A percentile compares a stretch with the other conserved stretches of the same genome.
These are phyloP conservation scores for Phylloporus sp. DNA, from an alignment of 768 basidiomycete genomes.

Conservation along the genomic window DNA sequence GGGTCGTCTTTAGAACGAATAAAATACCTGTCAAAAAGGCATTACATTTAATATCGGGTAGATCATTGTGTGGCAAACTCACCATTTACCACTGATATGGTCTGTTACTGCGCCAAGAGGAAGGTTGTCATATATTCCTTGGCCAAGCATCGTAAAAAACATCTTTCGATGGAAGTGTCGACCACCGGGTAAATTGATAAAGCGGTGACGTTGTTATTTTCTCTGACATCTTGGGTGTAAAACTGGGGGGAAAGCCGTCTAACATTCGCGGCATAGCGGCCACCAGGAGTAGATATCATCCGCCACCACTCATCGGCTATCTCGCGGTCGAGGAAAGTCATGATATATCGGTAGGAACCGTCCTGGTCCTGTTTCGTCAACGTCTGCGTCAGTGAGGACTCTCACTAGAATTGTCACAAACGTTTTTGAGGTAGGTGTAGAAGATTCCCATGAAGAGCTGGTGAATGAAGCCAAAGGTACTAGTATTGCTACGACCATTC, in stretches of 20 bases:
- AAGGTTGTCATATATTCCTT: neutral
- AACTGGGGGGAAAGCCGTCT: neutral
- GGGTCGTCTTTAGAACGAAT: neutral
- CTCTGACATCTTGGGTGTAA: neutral
- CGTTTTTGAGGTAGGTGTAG: neutral
- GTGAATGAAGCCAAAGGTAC: too few species aligned
- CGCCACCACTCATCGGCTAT: neutral
- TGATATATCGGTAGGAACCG: neutral
- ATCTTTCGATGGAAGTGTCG: neutral
- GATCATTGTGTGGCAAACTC: neutral
- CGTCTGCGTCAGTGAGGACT: neutral
- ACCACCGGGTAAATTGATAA: neutral
- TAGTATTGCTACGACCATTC: too few species aligned
- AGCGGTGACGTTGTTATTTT: neutral
- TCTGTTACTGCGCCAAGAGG: neutral
- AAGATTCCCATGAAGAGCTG: neutral
- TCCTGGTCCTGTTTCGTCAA: neutral
- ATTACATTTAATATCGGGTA: neutral
- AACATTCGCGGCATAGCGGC: neutral
- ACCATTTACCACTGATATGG: neutral
- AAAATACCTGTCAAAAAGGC: neutral
- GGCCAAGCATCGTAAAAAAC: neutral
- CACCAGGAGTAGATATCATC: neutral
- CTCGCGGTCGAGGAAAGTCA: neutral
- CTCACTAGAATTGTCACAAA: neutral